Evolutionary conservation across 352 stramenopile genomes (phyloP).

Genomic region (Phytophthora brassicae): DNA sequence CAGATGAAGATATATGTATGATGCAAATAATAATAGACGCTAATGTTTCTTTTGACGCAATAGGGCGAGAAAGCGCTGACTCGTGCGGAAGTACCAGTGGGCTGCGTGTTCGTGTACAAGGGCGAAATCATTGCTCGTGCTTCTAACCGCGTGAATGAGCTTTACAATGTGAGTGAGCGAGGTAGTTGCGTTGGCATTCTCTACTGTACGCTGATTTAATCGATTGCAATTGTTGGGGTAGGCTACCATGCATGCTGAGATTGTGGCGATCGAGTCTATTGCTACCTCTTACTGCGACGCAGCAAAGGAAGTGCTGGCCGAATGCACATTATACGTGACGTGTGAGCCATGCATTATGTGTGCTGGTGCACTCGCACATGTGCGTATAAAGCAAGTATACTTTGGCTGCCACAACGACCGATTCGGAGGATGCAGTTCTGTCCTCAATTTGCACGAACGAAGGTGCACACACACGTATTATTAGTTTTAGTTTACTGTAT

Average conservation of each 20-base stretch:
- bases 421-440: slow-evolving; percentile 92
- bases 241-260: slow-evolving; percentile 90
- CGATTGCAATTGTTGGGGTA: slow-evolving; percentile 20
- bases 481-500: background rate
- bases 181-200: background rate
- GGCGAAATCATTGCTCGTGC: slow-evolving; percentile 76
- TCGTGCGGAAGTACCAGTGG: slow-evolving; percentile 89
- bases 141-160: slow-evolving; percentile 88
- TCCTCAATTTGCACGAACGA: slow-evolving; percentile 81
- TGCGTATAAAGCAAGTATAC: slow-evolving; percentile 75
- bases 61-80: slow-evolving; percentile 79
- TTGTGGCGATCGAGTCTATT: slow-evolving; percentile 89
- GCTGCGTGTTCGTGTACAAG: slow-evolving; percentile 89
- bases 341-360: slow-evolving; percentile 96
- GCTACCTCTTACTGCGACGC: slow-evolving; percentile 44
- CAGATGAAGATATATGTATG: background rate
- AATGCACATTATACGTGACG: slow-evolving; percentile 87
- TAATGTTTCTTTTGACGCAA: slow-evolving; percentile 2
- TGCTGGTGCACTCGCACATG: slow-evolving; percentile 78
- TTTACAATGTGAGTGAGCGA: slow-evolving; percentile 78
- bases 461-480: slow-evolving; percentile 26
- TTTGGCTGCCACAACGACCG: slow-evolving; percentile 93
- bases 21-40: background rate
- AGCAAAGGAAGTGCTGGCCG: slow-evolving; percentile 46
- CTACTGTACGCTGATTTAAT: background rate